Percentiles rank a stretch among this genome's conserved stretches.
phyloP scores from a whole-genome alignment of 1,284 basidiomycete species.

The Agaricales sp. region DNA sequence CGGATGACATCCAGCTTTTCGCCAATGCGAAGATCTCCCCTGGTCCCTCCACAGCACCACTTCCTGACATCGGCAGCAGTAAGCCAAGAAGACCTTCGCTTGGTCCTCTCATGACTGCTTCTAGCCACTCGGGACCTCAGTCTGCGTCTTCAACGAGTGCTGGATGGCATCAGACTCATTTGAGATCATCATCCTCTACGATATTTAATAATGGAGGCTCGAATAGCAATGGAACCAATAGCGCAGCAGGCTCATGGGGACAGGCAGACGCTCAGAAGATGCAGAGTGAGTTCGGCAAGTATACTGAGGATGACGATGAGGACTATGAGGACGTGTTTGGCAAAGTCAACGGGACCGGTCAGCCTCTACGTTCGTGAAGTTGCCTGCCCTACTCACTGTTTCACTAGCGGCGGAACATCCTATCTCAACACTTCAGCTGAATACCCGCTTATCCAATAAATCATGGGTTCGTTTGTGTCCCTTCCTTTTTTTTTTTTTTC shows the following conservation, averaged over 20 bases:
- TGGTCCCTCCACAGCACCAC: constrained; percentile 53
- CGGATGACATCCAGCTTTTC: constrained; percentile 74
- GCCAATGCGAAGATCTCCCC: constrained; percentile 39
- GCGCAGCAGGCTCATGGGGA: constrained; percentile 47
- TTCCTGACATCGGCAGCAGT: constrained; percentile 28
- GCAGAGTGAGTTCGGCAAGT: constrained; percentile 65
- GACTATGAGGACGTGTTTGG: constrained; percentile 83
- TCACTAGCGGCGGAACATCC: constrained; percentile 43
- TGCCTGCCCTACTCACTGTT: constrained; percentile 4
- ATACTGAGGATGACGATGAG: constrained; percentile 75
- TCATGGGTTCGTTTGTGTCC: constrained; percentile 59
- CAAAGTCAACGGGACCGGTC: constrained; percentile 50
- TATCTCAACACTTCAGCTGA: constrained; percentile 69
- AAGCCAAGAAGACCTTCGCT: constrained; percentile 39
- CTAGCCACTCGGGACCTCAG: constrained; percentile 9
- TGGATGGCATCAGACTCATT: constrained; percentile 2
- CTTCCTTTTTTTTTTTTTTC: constrained; percentile 3
- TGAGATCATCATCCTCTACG: constrained; percentile 9
- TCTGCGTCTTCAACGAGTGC: constrained; percentile 10
- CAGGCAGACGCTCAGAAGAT: constrained; percentile 45
- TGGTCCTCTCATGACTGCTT: constrained; percentile 20
- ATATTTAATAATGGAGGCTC: constrained; percentile 16
- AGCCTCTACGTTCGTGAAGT: constrained; percentile 5
- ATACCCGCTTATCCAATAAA: constrained; percentile 74
- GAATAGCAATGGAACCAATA: constrained; percentile 22